phyloP scores from a whole-genome alignment of 192 early-diverging fungal species.

The Entomortierella chlamydospora region DNA sequence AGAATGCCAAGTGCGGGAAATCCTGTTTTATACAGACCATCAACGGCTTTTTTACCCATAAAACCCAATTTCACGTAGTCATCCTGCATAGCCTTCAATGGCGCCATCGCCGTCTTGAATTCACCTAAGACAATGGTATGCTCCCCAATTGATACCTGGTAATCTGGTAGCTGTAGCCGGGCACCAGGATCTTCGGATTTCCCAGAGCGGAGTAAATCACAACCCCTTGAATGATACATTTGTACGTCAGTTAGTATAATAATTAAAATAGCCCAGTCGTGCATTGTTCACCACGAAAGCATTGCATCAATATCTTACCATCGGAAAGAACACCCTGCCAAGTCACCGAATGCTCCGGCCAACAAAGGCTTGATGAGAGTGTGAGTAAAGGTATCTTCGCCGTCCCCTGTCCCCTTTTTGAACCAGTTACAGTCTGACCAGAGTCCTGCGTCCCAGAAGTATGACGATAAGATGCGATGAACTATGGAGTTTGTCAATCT shows the following conservation, averaged over 20 bases:
- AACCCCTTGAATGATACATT: neutral
- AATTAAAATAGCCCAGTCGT: too few relatives aligned
- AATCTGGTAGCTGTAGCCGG: conserved; percentile 16
- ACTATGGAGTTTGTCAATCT: conserved; percentile 7
- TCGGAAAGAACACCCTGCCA: conserved; percentile 18
- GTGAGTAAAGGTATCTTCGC: conserved; percentile 18
- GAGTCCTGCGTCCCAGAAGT: conserved; percentile 11
- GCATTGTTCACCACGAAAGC: neutral
- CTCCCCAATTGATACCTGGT: conserved; percentile 14
- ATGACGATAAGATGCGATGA: conserved; percentile 3
- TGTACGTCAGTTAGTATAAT: neutral
- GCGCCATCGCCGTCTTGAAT: conserved; percentile 10
- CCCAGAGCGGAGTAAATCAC: neutral
- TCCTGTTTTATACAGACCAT: conserved; percentile 9
- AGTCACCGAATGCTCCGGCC: conserved; percentile 11
- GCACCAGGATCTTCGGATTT: neutral
- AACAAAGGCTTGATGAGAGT: conserved; percentile 10
- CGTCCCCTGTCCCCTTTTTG: conserved; percentile 3
- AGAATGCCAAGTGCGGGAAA: conserved; percentile 16
- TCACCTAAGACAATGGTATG: conserved; percentile 14
- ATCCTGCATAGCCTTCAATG: conserved; percentile 7
- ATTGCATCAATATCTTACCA: conserved; percentile 18
- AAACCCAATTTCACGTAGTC: conserved; percentile 17
- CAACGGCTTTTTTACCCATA: conserved; percentile 20
- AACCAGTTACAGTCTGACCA: conserved; percentile 20